Evolutionary conservation across 192 early-diverging fungal genomes (phyloP), one percentile per base, ranked within the genome.

Genomic region (Mortierella hygrophila): DNA sequence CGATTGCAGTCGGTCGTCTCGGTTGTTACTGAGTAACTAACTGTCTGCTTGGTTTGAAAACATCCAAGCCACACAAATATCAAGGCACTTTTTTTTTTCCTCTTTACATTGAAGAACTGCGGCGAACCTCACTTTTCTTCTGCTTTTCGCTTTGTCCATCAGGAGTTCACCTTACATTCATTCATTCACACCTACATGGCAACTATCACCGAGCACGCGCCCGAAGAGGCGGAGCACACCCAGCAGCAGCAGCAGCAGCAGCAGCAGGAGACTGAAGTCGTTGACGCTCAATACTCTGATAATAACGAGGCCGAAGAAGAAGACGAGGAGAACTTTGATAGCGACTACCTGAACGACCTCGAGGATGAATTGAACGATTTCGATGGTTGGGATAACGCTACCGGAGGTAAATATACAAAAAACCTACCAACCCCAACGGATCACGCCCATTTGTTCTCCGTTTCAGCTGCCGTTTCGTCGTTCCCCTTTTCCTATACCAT

Each of bases 311-410:
- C 7, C 23, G 65, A 46, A 23, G 38, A 60, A n/a, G 57, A 70
- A 10, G 29, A 11, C 9, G 4, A 57, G 37, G 47, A 81, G n/a
- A 46, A 60, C 37, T 73, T 44, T 73, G 76, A 78, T 29, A 74
- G 71, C 68, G 88, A 91, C 18, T 88, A 94, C 4, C 79, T 92
- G 10, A 89, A 93, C 40, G 93, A 95, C 47, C 82, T 92, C 26
- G 92, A 93, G 9, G 94, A 95, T 69, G 95, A 97, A 49, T 82
- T 97, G 60, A 94, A 95, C 68, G 95, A 96, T 74, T 93, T 93
- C 70, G 96, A 96, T 54, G 93, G 94, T 68, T 94, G 96, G 94
- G 95, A 94, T 87, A 92, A 91, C 72, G 96, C 94, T 13, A 95
- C 91, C 60, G 93, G 94, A 77, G 93, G 93, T 91, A 82, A 82